Evolutionary conservation across 257 asterid genomes (phyloP).

Genomic region (Solanum piurae): DNA sequence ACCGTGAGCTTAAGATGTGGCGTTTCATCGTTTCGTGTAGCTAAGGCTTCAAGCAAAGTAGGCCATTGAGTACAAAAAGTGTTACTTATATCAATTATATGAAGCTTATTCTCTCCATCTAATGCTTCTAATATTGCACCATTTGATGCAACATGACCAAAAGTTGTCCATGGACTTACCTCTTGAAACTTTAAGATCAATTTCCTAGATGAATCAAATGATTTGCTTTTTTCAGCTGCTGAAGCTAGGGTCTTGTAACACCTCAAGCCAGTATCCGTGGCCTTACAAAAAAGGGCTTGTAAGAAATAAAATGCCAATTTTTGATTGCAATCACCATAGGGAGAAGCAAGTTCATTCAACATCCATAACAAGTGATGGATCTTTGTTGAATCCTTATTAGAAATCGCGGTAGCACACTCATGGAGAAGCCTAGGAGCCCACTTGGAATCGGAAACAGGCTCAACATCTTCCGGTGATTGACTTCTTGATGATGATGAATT

Average conservation of each 20-base stretch:
- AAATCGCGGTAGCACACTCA: slow-evolving; percentile 63
- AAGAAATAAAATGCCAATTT: slow-evolving; percentile 74
- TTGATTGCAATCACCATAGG: slow-evolving; percentile 87
- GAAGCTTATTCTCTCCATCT: slow-evolving; percentile 59
- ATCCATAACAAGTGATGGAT: slow-evolving; percentile 79
- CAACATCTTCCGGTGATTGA: slow-evolving; percentile 32
- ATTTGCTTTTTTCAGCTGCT: slow-evolving; percentile 42
- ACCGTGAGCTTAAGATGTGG: slow-evolving; percentile 64
- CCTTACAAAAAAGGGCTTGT: slow-evolving; percentile 72
- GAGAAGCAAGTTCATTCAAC: slow-evolving; percentile 87
- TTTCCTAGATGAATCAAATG: slow-evolving; percentile 51
- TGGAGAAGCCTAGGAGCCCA: slow-evolving; percentile 67
- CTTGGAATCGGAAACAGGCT: slow-evolving; percentile 14
- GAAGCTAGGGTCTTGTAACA: slow-evolving; percentile 58
- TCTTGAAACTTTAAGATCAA: slow-evolving; percentile 73
- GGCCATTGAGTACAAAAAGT: slow-evolving; percentile 97
- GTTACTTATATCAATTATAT: slow-evolving; percentile 66
- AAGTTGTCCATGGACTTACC: slow-evolving; percentile 92
- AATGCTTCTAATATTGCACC: slow-evolving; percentile 84
- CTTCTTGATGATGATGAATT: slow-evolving; percentile 8
- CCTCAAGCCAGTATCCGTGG: slow-evolving; percentile 55
- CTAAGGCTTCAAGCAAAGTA: slow-evolving; percentile 68
- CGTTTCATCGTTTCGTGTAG: slow-evolving; percentile 67
- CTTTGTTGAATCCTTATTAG: slow-evolving; percentile 50
- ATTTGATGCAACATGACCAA: slow-evolving; percentile 88